phyloP scores from a whole-genome alignment of 768 basidiomycete species.

The Kwoniella mangroviensis region DNA sequence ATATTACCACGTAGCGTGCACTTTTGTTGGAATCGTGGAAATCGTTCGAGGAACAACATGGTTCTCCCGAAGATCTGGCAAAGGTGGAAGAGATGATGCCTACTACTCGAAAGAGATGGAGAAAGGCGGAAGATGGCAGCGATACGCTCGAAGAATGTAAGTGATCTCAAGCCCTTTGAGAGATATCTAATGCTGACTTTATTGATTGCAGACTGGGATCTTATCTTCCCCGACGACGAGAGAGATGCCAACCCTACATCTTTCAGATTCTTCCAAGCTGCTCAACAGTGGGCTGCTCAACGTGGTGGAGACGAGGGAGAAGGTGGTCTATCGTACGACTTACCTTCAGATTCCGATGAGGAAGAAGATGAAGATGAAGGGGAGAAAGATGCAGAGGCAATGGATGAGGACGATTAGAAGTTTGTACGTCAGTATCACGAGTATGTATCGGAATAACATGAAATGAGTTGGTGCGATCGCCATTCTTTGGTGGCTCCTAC shows the following conservation, averaged over 20 bases:
- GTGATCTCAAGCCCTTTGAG: neutral
- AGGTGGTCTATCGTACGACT: constrained; percentile 49
- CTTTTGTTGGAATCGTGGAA: constrained; percentile 95
- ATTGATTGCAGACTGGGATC: constrained; percentile 77
- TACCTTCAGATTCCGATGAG: constrained; percentile 46
- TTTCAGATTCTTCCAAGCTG: constrained; percentile 95
- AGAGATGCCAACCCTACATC: constrained; percentile 87
- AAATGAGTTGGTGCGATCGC: neutral
- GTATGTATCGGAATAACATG: neutral
- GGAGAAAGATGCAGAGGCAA: constrained; percentile 18
- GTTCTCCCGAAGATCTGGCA: constrained; percentile 71
- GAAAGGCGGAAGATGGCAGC: constrained; percentile 82
- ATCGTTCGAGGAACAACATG: constrained; percentile 81
- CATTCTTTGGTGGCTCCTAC: neutral
- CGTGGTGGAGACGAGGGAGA: constrained; percentile 34
- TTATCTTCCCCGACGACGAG: constrained; percentile 96
- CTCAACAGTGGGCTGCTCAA: constrained; percentile 75
- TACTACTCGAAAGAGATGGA: constrained; percentile 79
- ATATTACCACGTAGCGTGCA: constrained; percentile 68
- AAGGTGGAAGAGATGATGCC: constrained; percentile 95
- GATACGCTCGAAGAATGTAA: constrained; percentile 75
- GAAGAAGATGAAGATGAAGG: constrained; percentile 49
- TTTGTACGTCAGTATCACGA: neutral
- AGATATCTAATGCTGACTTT: neutral
- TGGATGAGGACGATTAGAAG: constrained; percentile 31